Percentiles rank a stretch among this genome's conserved stretches.
Evolutionary conservation across 805 yeast genomes (phyloP).

Genomic region (Ogataea populi-albae): DNA sequence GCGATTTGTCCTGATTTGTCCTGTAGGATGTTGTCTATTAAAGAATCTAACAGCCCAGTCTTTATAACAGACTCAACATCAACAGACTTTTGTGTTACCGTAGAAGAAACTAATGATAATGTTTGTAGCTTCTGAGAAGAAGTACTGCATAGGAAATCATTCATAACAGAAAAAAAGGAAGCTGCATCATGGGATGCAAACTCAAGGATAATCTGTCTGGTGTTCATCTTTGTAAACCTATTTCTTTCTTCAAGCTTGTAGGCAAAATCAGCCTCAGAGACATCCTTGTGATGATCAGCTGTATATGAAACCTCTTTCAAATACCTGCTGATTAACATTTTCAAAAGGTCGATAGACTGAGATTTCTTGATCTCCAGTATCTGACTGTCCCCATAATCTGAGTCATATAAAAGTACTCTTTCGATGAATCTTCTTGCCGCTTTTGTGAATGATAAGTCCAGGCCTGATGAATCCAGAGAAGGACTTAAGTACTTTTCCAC

Average conservation of each 20-base stretch:
- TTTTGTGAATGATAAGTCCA: slow-evolving; percentile 32
- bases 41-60: slow-evolving; percentile 36
- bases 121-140: slow-evolving; percentile 37
- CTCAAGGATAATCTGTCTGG: slow-evolving; percentile 37
- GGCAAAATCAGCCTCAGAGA: slow-evolving; percentile 12
- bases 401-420: slow-evolving; percentile 4
- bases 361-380: slow-evolving; percentile 6
- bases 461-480: slow-evolving; percentile 60
- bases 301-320: slow-evolving; percentile 23
- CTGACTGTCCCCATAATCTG: slow-evolving; percentile 7
- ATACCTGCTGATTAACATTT: slow-evolving; percentile 19
- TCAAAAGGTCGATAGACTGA: slow-evolving; percentile 19
- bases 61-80: slow-evolving; percentile 32
- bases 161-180: slow-evolving; percentile 36
- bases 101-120: slow-evolving; percentile 37
- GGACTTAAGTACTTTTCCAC: slow-evolving; percentile 44
- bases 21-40: slow-evolving; percentile 41
- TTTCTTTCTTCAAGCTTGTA: slow-evolving; percentile 41
- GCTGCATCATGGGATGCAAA: slow-evolving; percentile 41
- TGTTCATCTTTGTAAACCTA: slow-evolving; percentile 46
- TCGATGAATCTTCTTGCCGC: slow-evolving; percentile 9
- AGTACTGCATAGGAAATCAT: slow-evolving; percentile 37
- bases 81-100: slow-evolving; percentile 5
- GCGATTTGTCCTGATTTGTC: slow-evolving; percentile 35
- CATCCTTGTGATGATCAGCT: background rate